Evolutionary conservation across 108 stramenopile genomes (phyloP).

Genomic region (Cyclotella baltica): DNA sequence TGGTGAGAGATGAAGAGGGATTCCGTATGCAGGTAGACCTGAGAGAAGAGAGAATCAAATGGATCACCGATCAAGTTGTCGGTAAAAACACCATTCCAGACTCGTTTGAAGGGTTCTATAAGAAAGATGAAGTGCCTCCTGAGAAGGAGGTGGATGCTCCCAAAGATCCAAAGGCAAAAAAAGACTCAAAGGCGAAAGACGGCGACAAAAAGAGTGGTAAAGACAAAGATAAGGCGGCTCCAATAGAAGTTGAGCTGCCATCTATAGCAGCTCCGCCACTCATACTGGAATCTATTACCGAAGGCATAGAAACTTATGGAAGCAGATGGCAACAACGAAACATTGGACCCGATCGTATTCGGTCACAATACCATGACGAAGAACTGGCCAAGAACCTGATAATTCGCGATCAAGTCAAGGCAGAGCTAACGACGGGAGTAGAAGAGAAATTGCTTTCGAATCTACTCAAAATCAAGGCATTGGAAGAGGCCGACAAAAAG

Average conservation of each 20-base stretch:
- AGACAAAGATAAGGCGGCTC: slow-evolving; percentile 28
- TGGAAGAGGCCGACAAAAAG: slow-evolving; percentile 54
- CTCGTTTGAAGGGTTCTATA: slow-evolving; percentile 71
- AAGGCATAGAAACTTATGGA: slow-evolving; percentile 54
- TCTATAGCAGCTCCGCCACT: slow-evolving; percentile 58
- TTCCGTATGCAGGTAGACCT: slow-evolving; percentile 77
- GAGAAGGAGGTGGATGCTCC: slow-evolving; percentile 43
- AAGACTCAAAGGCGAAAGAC: slow-evolving; percentile 35
- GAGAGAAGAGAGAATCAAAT: slow-evolving; percentile 76
- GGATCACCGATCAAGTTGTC: slow-evolving; percentile 80
- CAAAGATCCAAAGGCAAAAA: slow-evolving; percentile 53
- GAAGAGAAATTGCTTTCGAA: slow-evolving; percentile 79
- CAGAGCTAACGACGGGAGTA: slow-evolving; percentile 61
- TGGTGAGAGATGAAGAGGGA: slow-evolving; percentile 80
- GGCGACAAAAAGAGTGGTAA: slow-evolving; percentile 3
- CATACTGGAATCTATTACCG: slow-evolving; percentile 54
- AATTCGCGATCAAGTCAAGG: slow-evolving; percentile 68
- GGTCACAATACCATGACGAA: slow-evolving; percentile 72
- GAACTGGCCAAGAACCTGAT: slow-evolving; percentile 72
- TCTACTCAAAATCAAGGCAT: slow-evolving; percentile 74
- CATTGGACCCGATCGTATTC: slow-evolving; percentile 69
- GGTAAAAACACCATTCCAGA: slow-evolving; percentile 59
- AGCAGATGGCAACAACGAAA: slow-evolving; percentile 69
- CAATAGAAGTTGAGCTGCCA: slow-evolving; percentile 43
- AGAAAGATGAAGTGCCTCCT: slow-evolving; percentile 32